Evolutionary conservation across 2,329 filamentous ascomycete genomes (phyloP), one percentile per base, ranked within the genome.

Genomic region (Phialemoniopsis sp.): DNA sequence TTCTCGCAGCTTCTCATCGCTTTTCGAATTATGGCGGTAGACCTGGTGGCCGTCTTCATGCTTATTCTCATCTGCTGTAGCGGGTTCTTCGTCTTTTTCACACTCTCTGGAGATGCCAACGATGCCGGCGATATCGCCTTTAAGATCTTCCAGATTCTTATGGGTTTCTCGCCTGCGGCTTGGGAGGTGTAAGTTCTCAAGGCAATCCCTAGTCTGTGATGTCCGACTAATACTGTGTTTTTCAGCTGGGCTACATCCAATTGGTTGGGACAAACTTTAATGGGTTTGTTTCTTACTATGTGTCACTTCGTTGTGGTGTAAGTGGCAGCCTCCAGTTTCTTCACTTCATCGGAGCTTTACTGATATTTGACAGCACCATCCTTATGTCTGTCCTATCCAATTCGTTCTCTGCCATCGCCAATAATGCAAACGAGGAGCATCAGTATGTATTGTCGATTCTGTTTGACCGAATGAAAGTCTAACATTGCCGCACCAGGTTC

Each of bases 361-460:
- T 50, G 30, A 51, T 41, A 17, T 14, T 8, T n/a, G 19, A 15
- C 39, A 79, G 76, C 37, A 95, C 91, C 1, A 95, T 97, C 38
- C 70, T 97, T 28, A 91, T 97, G 51, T 95, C 90, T 0, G 91
- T 97, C n/a, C 63, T 97, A 45, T 95, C 90, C 5, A 96, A 96
- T 57, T 95, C 88, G 0, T 97, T 96, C 67, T 95, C 94, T 85
- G 82, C 85, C 2, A 91, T 96, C 56, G 88, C 93, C 3, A 89
- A 89, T 37, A 96, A 96, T 56, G 89, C 90, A 8, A 88, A 89
- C 39, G 86, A 96, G 58, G 91, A 96, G 62, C 90, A 96, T 46
- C 80, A 83, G 70, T 78, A 59, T 51, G 73, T 56, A 1, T n/a
- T 14, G 19, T 26, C 8, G 16, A 29, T 9, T 13, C 15, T 17